Base-by-base conservation (phyloP, 1,139 yeast species). In the Trichomonascaceae sp. region DNA sequence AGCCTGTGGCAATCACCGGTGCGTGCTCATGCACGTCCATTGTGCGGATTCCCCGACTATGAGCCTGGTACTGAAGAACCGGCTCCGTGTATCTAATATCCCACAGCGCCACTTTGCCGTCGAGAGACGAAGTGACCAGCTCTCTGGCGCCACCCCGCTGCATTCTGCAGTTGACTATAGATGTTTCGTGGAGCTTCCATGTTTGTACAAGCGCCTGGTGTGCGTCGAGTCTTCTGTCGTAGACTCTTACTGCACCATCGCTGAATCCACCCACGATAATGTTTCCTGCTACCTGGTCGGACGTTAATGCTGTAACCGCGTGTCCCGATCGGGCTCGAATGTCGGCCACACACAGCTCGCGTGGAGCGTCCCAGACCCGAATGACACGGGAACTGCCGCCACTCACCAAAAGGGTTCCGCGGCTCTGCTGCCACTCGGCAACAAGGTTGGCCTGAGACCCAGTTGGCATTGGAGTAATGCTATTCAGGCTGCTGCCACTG, bases 71-170 rank as follows among this genome's bases (percentile, higher is more conserved):
- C 1, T 74, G 61, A 16, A 69, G 60, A 3, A 89, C 81, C 0
- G 96, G 89, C 9, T 74, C 74, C 37, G 73, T 69, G 28, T 62
- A 52, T 38, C 98, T 65, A 26, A 89, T 76, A 57, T 89, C 98
- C 98, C 98, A 92, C 18, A 89, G 54, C 42, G 77, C 79, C 3
- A 89, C 79, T 33, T 67, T 65, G 1, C 98, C 97, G 51, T 82
- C 92, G 0, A 80, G 64, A 3, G 89, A 71, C 0, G 64, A 97
- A 47, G 89, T 76, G 2, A 79, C 80, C 32, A 92, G 65, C 54
- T 92, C 99, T 37, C 99, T 67, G 44, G 74, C 75, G 0, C 98
- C 98, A 25, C 98, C 98, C 50, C 98, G 67, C 62, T 89, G 99
- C 93, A 89, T 80, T 46, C 84, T 93, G 2, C 87, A 75, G 45